Evolutionary conservation across 164 flowering plant genomes (phyloP), one percentile per base, ranked within the genome.

Genomic region (Saururus chinensis): DNA sequence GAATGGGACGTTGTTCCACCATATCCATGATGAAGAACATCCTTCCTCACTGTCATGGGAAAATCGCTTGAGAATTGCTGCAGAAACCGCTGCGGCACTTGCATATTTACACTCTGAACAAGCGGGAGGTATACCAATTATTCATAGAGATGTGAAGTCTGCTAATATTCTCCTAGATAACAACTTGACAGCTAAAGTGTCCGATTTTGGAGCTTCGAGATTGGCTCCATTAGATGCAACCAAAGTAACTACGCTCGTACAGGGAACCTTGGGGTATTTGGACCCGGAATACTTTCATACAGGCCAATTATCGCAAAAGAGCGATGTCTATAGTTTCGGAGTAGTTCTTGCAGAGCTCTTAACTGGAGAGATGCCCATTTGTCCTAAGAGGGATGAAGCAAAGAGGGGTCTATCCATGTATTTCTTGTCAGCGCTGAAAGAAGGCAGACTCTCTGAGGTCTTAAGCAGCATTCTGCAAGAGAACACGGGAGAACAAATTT

Each of bases 1-100:
- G 9, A 65, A 69, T 41, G 73, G 70, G 3, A 73, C 68, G 20
- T 73, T 73, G 42, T 60, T 23, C 48, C 49, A 56, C 12, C 73
- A 66, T 23, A 66, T 70, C 37, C 73, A 64, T 51, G 57, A 20
- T 8, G n/a, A 42, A 5, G 17, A n/a, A 16, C 53, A 42, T 45
- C 4, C 14, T 0, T 40, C 64, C 3, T 68, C 74, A 56, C 55
- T 75, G 7, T 64, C 74, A 0, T 78, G 64, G 73, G 68, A 57
- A 5, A 41, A 66, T 49, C 66, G 77, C 9, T 13, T 75, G 37
- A 30, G 37, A 30, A 30, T 30, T 30, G 37, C 37, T 2, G 37
- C 37, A 2, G 37, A 30, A 64, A 30, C 53, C 57, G 61, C 67
- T 25, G 48, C 19, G 7, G 67, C 67, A 17, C 61, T 64, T 19